phyloP scores from a whole-genome alignment of 176 grass and related monocot species.

The Juncus inflexus region DNA sequence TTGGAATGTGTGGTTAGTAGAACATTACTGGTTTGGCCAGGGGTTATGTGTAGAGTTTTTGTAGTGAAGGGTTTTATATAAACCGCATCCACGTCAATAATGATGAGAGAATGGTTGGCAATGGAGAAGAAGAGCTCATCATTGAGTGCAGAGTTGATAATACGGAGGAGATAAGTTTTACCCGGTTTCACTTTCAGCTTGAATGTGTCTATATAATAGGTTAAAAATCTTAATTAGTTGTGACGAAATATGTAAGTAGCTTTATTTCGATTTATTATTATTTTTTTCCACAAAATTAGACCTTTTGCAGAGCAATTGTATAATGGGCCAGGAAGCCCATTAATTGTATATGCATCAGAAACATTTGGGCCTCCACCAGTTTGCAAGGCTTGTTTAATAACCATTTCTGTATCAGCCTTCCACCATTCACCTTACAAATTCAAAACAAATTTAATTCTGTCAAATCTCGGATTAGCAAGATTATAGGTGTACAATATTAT shows the following conservation, averaged over 20 bases:
- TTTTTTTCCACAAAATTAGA: background rate
- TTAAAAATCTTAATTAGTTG: background rate
- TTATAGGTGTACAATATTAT: background rate
- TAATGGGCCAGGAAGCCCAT: constrained; percentile 55
- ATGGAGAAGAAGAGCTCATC: constrained; percentile 79
- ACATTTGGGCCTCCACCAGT: constrained; percentile 52
- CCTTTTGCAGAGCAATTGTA: constrained; percentile 69
- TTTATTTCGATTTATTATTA: background rate
- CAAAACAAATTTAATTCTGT: constrained; percentile 10
- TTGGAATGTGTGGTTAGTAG: constrained; percentile 36
- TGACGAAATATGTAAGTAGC: background rate
- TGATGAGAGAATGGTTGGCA: constrained; percentile 68
- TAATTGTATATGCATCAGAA: constrained; percentile 66
- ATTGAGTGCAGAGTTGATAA: constrained; percentile 83
- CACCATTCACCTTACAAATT: constrained; percentile 66
- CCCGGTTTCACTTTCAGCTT: constrained; percentile 55
- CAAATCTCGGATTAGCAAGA: too few relatives aligned
- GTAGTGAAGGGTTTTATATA: constrained; percentile 60
- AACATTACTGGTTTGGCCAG: constrained; percentile 73
- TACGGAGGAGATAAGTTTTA: constrained; percentile 61
- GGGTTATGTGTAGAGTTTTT: constrained; percentile 51
- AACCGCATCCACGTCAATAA: constrained; percentile 66
- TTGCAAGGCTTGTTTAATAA: constrained; percentile 59
- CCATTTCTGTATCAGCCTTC: constrained; percentile 44
- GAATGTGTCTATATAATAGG: constrained; percentile 45